Evolutionary conservation across 495 filamentous ascomycete genomes (phyloP), one percentile per base, ranked within the genome.

Genomic region (Thermothielavioides terrestris): DNA sequence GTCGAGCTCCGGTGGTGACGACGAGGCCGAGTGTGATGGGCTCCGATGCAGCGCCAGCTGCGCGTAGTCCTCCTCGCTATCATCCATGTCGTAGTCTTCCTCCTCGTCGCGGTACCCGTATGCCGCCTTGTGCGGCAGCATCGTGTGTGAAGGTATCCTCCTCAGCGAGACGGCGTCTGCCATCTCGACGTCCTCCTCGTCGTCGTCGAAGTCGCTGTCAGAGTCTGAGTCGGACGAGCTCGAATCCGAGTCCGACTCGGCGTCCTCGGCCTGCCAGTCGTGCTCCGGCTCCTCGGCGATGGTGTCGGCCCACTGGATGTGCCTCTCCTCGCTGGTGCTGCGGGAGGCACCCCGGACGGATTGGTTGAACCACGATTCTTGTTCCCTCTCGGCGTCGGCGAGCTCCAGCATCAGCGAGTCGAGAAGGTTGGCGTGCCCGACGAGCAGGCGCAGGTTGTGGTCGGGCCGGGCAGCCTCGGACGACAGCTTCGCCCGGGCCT

Each of bases 351-450:
- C 85, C 64, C 75, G 80, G 69, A 96, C 87, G 51, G 86, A 88
- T 70, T 91, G 82, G 79, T 96, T 89, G 82, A 96, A 97, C 94
- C 94, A 97, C 46, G 78, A 84, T 69, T 97, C 92, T 68, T 97
- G 92, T 66, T 97, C 89, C 52, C 81, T 79, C 74, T 98, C 94
- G 61, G 94, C 92, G 34, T 94, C 86, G 67, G 86, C 82, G 15
- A 98, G 86, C 64, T 95, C 89, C 52, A 95, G 74, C 92, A 96
- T 97, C 57, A 98, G 75, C 11, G 82, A 82, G 73, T 98, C 92
- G 58, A 98, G 86, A 12, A 98, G 83, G 77, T 98, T 98, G 77
- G 92, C 92, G 70, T 98, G 92, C 50, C 94, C 79, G 53, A 98
- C 92, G 46, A 98, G 81, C 11, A 90, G 82, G 61, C 91, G 82